phyloP scores from a whole-genome alignment of 2,329 filamentous ascomycete species.

The Cadophora gregata region DNA sequence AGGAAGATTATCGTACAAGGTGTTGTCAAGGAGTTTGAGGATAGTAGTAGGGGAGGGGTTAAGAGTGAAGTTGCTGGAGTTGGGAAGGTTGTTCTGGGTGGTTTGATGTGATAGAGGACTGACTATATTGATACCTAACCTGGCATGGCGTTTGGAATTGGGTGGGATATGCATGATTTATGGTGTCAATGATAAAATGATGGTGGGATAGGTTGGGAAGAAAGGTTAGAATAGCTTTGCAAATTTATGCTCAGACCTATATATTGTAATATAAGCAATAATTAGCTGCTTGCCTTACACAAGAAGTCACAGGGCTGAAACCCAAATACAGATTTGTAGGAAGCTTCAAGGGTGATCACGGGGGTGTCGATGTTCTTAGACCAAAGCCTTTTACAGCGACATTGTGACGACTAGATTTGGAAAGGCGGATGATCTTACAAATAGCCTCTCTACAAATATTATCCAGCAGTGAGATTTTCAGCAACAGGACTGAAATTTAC shows the following conservation, averaged over 20 bases:
- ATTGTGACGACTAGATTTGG: background rate
- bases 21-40: slow-evolving; percentile 92
- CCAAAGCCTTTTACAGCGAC: background rate
- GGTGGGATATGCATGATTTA: slow-evolving; percentile 29
- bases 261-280: slow-evolving; percentile 25
- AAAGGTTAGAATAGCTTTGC: slow-evolving; percentile 20
- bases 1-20: slow-evolving; percentile 88
- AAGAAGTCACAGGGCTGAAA: background rate
- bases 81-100: slow-evolving; percentile 87
- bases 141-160: slow-evolving; percentile 7
- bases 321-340: too few relatives aligned
- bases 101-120: slow-evolving; percentile 65
- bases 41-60: slow-evolving; percentile 75
- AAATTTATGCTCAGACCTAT: slow-evolving; percentile 26
- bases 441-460: background rate
- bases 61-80: slow-evolving; percentile 85
- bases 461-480: too few relatives aligned
- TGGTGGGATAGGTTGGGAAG: background rate
- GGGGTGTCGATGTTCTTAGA: background rate
- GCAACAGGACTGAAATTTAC: too few relatives aligned
- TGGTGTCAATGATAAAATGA: slow-evolving; percentile 31
- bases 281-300: slow-evolving; percentile 9
- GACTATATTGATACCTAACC: background rate
- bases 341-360: background rate
- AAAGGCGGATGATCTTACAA: background rate